These are phyloP conservation scores for Rhododendron ovatum DNA, from an alignment of 148 eudicot genomes.

Conservation along the genomic window DNA sequence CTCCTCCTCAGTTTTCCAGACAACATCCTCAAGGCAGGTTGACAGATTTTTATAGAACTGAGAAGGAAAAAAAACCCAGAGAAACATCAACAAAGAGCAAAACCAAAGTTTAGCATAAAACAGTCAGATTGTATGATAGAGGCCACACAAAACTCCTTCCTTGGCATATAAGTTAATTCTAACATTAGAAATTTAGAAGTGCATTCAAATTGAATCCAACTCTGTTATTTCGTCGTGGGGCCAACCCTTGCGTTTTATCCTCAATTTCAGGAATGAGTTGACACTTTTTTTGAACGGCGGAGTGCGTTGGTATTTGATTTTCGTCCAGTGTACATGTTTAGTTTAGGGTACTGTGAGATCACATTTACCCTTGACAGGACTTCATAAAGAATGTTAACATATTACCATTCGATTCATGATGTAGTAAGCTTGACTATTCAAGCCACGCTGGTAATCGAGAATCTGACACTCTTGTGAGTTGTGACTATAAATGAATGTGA, in stretches of 20 bases:
- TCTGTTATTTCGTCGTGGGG: background rate
- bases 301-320: background rate
- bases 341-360: background rate
- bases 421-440: no score
- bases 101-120: background rate
- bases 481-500: no score
- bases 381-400: background rate
- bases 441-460: no score
- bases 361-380: background rate
- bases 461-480: no score
- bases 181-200: background rate
- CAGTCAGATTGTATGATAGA: background rate
- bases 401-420: no score
- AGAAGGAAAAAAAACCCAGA: background rate
- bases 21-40: constrained; percentile 69
- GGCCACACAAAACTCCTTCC: background rate
- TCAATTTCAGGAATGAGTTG: background rate
- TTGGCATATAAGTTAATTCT: background rate
- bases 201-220: background rate
- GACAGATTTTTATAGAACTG: constrained; percentile 90
- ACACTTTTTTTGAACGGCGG: background rate
- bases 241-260: background rate
- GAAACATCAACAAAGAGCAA: background rate
- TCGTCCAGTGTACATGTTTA: background rate
- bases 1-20: constrained; percentile 95